Conservation (phyloP, 1,284 basidiomycete genomes). For the Cryptococcus sp. region DNA sequence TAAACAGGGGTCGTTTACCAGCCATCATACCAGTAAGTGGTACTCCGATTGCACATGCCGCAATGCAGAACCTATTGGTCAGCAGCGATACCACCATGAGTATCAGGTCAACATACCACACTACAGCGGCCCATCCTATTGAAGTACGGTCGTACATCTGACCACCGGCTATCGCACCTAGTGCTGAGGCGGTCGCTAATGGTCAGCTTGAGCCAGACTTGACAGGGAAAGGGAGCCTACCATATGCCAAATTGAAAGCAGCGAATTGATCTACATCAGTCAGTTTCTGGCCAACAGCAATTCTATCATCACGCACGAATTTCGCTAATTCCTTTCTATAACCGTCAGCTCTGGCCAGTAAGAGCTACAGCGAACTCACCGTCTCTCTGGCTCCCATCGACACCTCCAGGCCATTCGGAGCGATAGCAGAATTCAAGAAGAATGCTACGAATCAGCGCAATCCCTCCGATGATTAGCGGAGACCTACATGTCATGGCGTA, state of each 20-base stretch:
- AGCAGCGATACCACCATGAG: neutral
- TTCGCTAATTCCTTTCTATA: conserved; percentile 35
- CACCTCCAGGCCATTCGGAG: conserved; percentile 26
- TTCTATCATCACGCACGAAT: conserved; percentile 27
- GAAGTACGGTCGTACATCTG: conserved; percentile 39
- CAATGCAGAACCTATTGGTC: neutral
- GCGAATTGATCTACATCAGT: conserved; percentile 33
- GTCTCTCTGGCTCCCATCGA: conserved; percentile 20
- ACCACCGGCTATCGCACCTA: conserved; percentile 39
- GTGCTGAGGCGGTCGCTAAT: conserved; percentile 27
- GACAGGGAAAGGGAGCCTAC: conserved; percentile 11
- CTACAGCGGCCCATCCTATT: conserved; percentile 35
- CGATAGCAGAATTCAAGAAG: conserved; percentile 16
- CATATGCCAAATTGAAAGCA: conserved; percentile 41
- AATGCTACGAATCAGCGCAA: conserved; percentile 8
- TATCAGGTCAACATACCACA: conserved; percentile 20
- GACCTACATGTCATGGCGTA: conserved; percentile 57
- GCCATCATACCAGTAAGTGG: neutral
- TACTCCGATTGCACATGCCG: neutral
- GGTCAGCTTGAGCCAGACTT: conserved; percentile 8
- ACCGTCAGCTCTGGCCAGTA: conserved; percentile 1
- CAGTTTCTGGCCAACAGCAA: neutral
- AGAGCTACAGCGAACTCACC: conserved; percentile 12
- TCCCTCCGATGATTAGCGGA: neutral
- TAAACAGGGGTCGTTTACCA: neutral